These are phyloP conservation scores for Lasiodiplodia sp. DNA, from an alignment of 2,329 filamentous ascomycete genomes.

Conservation along the genomic window DNA sequence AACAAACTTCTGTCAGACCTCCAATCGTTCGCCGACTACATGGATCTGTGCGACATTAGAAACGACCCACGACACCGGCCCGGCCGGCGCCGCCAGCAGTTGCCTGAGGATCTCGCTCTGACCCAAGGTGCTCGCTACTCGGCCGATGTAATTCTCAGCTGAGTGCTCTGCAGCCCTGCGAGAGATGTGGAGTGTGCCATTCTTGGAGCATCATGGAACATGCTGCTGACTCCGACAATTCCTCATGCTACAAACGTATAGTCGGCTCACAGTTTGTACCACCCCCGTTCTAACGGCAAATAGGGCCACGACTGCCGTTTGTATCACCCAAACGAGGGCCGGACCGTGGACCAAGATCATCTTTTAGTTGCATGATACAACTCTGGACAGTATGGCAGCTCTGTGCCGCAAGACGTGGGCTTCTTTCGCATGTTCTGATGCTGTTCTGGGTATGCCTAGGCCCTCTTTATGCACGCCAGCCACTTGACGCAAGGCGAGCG, in stretches of 20 bases:
- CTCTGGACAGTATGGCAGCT: background rate
- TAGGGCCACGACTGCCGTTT: background rate
- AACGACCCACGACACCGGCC: background rate
- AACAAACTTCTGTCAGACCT: background rate
- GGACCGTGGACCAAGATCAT: background rate
- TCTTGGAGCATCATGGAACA: background rate
- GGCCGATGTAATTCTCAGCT: background rate
- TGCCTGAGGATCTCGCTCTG: background rate
- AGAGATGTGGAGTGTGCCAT: background rate
- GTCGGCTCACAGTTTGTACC: background rate
- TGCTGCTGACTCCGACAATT: background rate
- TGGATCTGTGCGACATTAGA: conserved; percentile 3
- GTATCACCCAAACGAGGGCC: background rate
- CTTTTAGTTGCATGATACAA: background rate
- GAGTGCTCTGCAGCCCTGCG: background rate
- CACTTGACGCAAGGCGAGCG: background rate
- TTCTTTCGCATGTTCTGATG: background rate
- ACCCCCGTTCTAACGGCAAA: background rate
- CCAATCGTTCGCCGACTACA: background rate
- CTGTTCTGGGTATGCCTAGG: background rate
- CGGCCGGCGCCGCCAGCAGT: background rate
- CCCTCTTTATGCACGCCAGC: conserved; percentile 13
- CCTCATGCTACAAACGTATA: background rate
- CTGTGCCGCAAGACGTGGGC: background rate
- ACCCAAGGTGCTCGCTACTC: background rate